A percentile compares a stretch with the other conserved stretches of the same genome.
Evolutionary conservation across 306 rosid species (phyloP).

Genomic region (Acacia crassicarpa): DNA sequence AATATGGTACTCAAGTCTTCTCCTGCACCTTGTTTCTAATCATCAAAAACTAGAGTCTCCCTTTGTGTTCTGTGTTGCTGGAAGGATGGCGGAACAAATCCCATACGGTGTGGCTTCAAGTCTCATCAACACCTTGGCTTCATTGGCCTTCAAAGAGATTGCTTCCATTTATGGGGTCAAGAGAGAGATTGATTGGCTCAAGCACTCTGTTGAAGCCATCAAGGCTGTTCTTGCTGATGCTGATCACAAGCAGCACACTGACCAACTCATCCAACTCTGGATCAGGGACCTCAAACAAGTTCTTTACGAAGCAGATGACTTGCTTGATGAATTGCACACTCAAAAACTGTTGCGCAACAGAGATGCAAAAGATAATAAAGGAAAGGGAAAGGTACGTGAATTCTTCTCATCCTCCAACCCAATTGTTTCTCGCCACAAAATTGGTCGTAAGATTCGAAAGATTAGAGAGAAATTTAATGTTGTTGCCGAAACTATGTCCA

Average conservation of each 20-base stretch:
- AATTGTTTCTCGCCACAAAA: background rate
- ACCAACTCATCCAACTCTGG: background rate
- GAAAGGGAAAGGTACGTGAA: background rate
- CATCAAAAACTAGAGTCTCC: background rate
- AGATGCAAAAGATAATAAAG: background rate
- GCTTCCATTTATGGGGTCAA: background rate
- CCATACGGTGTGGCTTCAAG: background rate
- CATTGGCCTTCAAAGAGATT: background rate
- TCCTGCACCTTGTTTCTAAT: too few species aligned
- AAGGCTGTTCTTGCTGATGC: background rate
- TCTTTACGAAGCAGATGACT: background rate
- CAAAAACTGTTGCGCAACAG: background rate
- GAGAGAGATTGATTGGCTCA: background rate
- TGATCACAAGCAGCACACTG: background rate
- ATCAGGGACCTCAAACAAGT: background rate
- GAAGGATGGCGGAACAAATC: background rate
- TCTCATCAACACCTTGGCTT: background rate
- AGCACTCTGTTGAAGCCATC: background rate
- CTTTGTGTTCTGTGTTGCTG: too few species aligned
- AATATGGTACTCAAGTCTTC: too few species aligned
- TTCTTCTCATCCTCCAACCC: conserved; percentile 1
- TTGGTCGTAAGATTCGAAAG: background rate
- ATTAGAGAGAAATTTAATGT: background rate
- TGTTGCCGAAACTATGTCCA: background rate
- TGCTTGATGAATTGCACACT: background rate